A percentile compares a stretch with the other conserved stretches of the same genome.
phyloP scores from a whole-genome alignment of 1,284 basidiomycete genomes.

The Meripilus lineatus region DNA sequence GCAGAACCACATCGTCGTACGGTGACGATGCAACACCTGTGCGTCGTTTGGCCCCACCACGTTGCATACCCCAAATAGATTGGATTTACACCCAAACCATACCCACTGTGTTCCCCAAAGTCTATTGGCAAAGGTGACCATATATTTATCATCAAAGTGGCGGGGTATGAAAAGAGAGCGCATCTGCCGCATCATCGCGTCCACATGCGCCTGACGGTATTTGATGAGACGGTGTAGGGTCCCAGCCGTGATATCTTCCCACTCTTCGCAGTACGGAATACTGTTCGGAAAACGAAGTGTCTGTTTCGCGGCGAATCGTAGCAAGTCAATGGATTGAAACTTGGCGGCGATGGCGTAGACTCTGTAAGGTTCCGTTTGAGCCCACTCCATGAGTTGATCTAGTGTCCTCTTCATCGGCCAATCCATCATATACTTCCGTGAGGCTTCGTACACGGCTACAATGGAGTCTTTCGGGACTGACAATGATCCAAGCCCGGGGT shows the following conservation, averaged over 20 bases:
- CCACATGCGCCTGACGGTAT: neutral
- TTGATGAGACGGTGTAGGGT: neutral
- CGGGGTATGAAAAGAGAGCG: no score
- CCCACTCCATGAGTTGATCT: neutral
- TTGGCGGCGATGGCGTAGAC: neutral
- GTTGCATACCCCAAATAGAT: no score
- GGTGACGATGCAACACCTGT: no score
- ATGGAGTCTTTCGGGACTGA: neutral
- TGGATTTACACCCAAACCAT: no score
- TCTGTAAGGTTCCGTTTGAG: neutral
- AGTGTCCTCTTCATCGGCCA: slow-evolving; percentile 1
- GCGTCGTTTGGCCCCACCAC: no score
- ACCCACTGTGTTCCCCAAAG: neutral
- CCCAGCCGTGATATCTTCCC: neutral
- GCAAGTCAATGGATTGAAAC: neutral
- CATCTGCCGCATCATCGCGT: no score
- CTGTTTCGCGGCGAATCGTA: neutral
- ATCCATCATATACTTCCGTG: slow-evolving; percentile 17
- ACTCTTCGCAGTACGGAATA: neutral
- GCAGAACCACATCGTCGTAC: no score
- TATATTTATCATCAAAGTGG: no score
- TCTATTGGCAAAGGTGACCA: no score
- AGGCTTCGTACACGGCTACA: slow-evolving; percentile 8
- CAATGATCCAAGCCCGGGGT: neutral
- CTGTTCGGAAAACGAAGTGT: neutral